These are phyloP conservation scores for Acorus calamus DNA, from an alignment of 106 monocot species.

Conservation along the genomic window DNA sequence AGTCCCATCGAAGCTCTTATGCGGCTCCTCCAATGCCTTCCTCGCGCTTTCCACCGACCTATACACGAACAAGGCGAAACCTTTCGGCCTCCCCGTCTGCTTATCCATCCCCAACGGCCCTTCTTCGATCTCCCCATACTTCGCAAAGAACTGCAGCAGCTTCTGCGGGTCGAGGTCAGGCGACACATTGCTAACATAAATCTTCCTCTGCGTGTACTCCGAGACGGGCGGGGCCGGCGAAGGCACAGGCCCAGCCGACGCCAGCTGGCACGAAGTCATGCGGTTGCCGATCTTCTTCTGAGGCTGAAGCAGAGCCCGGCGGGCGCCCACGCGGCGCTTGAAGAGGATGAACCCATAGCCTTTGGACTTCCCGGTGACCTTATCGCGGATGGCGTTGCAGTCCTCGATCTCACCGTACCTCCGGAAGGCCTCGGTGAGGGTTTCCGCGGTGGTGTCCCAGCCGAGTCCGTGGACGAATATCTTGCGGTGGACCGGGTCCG, in stretches of 20 bases:
- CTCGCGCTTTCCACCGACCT: conserved; percentile 54
- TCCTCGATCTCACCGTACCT: conserved; percentile 79
- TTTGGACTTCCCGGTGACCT: conserved; percentile 62
- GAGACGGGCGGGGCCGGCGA: conserved; percentile 25
- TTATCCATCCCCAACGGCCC: conserved; percentile 86
- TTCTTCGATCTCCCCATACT: conserved; percentile 88
- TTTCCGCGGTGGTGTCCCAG: conserved; percentile 58
- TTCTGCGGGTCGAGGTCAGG: conserved; percentile 52
- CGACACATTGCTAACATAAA: conserved; percentile 78
- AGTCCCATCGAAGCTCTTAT: conserved; percentile 78
- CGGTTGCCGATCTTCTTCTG: conserved; percentile 77
- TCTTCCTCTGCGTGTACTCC: conserved; percentile 76
- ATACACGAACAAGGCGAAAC: conserved; percentile 76
- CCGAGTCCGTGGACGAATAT: conserved; percentile 88
- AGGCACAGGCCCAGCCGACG: conserved; percentile 42
- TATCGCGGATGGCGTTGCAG: conserved; percentile 59
- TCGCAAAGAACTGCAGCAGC: conserved; percentile 54
- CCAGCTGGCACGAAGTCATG: conserved; percentile 78
- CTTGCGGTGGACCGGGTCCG: conserved; percentile 65
- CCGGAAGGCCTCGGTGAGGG: conserved; percentile 31
- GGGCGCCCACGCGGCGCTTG: conserved; percentile 40
- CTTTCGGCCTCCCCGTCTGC: conserved; percentile 58
- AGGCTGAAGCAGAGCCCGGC: conserved; percentile 47
- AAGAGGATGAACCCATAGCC: conserved; percentile 97
- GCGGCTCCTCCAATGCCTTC: conserved; percentile 78